Conservation (phyloP, 164 flowering plant genomes). For the Piper betle region DNA sequence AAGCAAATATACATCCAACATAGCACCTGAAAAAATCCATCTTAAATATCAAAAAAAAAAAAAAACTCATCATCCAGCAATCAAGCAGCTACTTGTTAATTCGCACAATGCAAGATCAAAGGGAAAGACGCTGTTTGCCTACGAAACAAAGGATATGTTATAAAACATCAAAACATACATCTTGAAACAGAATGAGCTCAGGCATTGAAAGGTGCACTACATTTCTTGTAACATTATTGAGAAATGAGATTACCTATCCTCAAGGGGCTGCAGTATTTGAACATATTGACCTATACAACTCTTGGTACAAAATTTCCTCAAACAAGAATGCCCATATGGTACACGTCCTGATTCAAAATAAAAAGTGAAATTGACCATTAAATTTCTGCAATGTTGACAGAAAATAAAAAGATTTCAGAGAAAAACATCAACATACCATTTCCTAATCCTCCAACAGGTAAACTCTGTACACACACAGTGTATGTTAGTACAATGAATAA, state of each 20-base stretch:
- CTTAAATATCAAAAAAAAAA: not conserved
- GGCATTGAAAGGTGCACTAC: not conserved
- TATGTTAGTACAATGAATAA: not conserved
- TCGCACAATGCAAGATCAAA: not conserved
- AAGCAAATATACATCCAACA: constrained; percentile 41
- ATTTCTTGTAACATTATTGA: not conserved
- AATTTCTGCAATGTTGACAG: not conserved
- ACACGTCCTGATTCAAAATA: constrained; percentile 18
- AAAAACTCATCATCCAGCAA: not conserved
- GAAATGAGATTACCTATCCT: constrained; percentile 25
- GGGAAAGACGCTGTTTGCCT: not conserved
- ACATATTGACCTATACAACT: constrained; percentile 46
- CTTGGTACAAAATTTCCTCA: constrained; percentile 7
- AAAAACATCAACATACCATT: constrained; percentile 17
- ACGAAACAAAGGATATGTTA: not conserved
- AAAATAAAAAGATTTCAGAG: not conserved
- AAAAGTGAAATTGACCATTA: not conserved
- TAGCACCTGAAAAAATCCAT: constrained; percentile 26
- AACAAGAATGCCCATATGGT: constrained; percentile 4
- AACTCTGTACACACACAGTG: constrained; percentile 17
- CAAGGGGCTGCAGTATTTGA: constrained; percentile 20
- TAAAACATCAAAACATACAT: not conserved
- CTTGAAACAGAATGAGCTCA: not conserved
- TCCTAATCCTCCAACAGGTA: constrained; percentile 22
- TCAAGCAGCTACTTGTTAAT: not conserved